A percentile compares a stretch with the other conserved stretches of the same genome.
Conservation (phyloP, 1,284 basidiomycete species). For the Paramarasmius palmivorus region DNA sequence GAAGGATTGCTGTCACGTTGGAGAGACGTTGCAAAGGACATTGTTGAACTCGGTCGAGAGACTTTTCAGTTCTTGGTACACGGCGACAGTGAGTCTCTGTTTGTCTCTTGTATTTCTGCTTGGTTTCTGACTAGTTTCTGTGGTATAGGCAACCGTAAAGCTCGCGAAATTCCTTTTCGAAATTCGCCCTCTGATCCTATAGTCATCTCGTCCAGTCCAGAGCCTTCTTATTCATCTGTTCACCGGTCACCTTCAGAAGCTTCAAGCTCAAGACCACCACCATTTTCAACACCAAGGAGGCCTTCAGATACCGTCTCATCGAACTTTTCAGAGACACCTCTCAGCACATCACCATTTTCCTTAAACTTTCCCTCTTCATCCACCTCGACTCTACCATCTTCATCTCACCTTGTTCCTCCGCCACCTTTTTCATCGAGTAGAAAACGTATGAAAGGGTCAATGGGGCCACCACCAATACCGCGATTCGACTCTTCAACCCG, state of each 20-base stretch:
- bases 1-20: slow-evolving; percentile 12
- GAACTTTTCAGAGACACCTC: slow-evolving; percentile 5
- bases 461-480: slow-evolving; percentile 14
- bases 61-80: slow-evolving; percentile 3
- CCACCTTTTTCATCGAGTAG: slow-evolving; percentile 11
- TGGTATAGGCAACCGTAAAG: neutral
- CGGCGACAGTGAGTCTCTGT: neutral
- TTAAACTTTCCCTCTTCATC: slow-evolving; percentile 7
- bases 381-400: neutral
- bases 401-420: neutral
- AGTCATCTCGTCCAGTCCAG: slow-evolving; percentile 1
- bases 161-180: neutral
- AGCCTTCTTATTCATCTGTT: neutral
- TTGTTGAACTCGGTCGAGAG: slow-evolving; percentile 9
- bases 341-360: neutral
- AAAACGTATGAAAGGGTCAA: slow-evolving; percentile 6
- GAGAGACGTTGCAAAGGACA: slow-evolving; percentile 29
- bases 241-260: neutral
- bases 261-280: neutral
- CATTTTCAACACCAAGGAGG: slow-evolving; percentile 6
- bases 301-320: neutral
- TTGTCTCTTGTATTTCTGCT: neutral
- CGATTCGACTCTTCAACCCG: neutral
- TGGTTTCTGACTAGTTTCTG: neutral
- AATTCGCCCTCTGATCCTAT: slow-evolving; percentile 5